Base-by-base conservation (phyloP, 2,329 filamentous ascomycete genomes). In the Diaporthe citrichinensis region DNA sequence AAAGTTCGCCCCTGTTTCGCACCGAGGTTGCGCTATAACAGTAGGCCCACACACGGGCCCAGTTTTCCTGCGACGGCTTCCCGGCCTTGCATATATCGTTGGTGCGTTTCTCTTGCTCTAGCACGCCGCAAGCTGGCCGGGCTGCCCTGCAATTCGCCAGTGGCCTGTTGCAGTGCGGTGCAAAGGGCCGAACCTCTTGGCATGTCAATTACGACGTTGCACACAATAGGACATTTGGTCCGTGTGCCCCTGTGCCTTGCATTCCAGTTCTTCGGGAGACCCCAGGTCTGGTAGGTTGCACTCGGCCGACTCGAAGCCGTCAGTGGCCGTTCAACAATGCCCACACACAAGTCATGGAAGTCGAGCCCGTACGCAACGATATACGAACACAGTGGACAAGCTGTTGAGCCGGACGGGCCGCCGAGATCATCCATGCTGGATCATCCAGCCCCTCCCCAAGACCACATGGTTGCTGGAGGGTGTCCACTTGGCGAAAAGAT, bases 151-250 rank as follows among this genome's bases (percentile, higher is more conserved):
- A 61, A 72, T 53, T 72, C 71, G 57, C 57, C 57, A 58, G 17
- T 31, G 57, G 34, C 69, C 57, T 41, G 57, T 62, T 51, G 41
- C 58, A 72, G 34, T 39, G 28, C 34, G 15, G 39, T 41, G 31
- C 46, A 68, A 68, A 68, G 65, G 62, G 34, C 65, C 65, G 65
- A 68, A 25, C 65, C 17, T 53, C 65, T 68, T 68, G 65, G 31
- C 65, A 68, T 68, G 46, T 68, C 65, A 68, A 53, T 25, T 28
- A 68, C 65, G 65, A 68, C 46, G 46, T 53, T 53, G 65, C 65
- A 68, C 65, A 68, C 23, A 68, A 68, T 39, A 68, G 65, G 65
- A 68, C 49, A 68, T 68, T 51, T 68, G 46, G 65, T 68, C 65
- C 65, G 65, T 25, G 65, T 53, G 31, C 65, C 65, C 65, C 65